Evolutionary conservation across 2,329 filamentous ascomycete species (phyloP), one percentile per base, ranked within the genome.

Genomic region (Diaporthe nobilis): DNA sequence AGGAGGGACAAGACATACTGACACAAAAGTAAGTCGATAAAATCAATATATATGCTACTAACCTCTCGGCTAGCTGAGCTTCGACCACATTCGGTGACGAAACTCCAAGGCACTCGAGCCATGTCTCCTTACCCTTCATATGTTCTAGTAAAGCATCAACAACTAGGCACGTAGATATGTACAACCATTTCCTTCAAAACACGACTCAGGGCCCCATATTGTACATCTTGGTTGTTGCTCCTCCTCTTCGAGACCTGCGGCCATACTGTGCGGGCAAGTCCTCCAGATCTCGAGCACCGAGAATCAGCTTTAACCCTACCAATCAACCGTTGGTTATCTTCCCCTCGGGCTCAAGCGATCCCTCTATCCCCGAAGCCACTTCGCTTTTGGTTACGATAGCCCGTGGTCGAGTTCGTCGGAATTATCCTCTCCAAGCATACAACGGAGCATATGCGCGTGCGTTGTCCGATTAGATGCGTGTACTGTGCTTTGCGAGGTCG

Each of bases 61-160:
- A 42, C 28, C 34, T 72, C n/a, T 39, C 47, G 34, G 57, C 71
- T 63, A 72, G 58, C 57, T 72, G 37, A 55, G 47, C 31, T 17
- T 34, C 47, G 20, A 31, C 71, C 13, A 55, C 31, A 53, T 6
- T 42, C 15, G 42, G 71, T 42, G 58, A 25, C 70, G 25, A 37
- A n/a, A 8, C 63, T 42, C 47, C 15, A 34, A 58, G 39, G 42
- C 55, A 12, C 31, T 49, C 39, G 47, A 31, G 42, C 39, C 53
- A 2, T 12, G 5, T 28, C 15, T 15, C 63, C 31, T 22, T 4
- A 20, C 31, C 34, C 22, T 39, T 39, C 44, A 22, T 28, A 17
- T 53, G 71, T 58, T 72, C 44, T 53, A 63, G 47, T 60, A 42
- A 10, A 53, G 47, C 71, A 65, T 61, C 42, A 53, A 63, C 47